Evolutionary conservation across 257 asterid species (phyloP).

Genomic region (Scutellaria galericulata): DNA sequence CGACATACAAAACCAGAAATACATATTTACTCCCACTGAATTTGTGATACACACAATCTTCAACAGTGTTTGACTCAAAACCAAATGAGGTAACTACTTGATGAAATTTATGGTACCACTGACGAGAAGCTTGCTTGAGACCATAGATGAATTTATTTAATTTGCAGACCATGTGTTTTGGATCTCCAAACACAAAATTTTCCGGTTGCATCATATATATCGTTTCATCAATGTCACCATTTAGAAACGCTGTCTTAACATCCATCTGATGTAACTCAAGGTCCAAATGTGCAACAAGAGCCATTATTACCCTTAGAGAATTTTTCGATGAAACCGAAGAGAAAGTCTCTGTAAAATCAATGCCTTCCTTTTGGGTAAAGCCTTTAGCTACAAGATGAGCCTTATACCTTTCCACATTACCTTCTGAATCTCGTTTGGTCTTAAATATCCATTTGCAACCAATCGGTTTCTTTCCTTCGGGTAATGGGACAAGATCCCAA

Average conservation of each 20-base stretch:
- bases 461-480: background rate
- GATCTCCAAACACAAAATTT: background rate
- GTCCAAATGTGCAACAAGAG: background rate
- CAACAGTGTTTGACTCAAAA: too few species aligned
- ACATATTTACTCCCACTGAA: too few species aligned
- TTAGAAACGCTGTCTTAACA: background rate
- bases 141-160: background rate
- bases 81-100: too few species aligned
- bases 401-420: background rate
- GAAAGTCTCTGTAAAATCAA: too few species aligned
- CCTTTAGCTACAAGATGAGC: slow-evolving; percentile 2
- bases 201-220: background rate
- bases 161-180: too few species aligned
- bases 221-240: background rate
- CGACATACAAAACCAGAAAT: too few species aligned
- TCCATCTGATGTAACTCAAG: slow-evolving; percentile 3
- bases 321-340: background rate
- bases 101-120: too few species aligned
- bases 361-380: background rate
- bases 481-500: too few species aligned
- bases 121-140: background rate
- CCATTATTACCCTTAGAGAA: slow-evolving; percentile 4
- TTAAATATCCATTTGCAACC: slow-evolving; percentile 9
- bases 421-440: background rate
- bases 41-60: too few species aligned